Evolutionary conservation across 2,329 filamentous ascomycete genomes (phyloP).

Genomic region (Phyllosticta paracitricarpa): DNA sequence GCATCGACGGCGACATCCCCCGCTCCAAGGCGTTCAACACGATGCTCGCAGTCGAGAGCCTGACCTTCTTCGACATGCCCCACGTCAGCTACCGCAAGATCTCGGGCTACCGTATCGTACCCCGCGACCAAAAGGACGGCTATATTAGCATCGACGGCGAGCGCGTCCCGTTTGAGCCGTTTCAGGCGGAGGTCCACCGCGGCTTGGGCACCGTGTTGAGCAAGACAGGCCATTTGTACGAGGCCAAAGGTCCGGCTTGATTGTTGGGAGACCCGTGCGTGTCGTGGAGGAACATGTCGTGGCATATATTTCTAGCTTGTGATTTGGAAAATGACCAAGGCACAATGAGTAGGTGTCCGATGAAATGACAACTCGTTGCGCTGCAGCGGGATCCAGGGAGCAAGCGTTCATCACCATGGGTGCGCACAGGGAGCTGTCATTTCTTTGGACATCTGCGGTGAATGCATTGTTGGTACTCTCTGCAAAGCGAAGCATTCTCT

Average conservation of each 20-base stretch:
- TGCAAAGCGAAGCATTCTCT: too few relatives aligned
- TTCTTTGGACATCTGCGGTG: neutral
- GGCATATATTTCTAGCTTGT: neutral
- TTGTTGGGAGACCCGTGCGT: neutral
- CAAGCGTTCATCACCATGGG: too few relatives aligned
- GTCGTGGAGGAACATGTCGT: neutral
- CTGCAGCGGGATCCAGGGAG: too few relatives aligned
- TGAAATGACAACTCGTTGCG: too few relatives aligned
- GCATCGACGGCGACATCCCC: conserved; percentile 65
- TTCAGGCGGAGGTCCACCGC: conserved; percentile 81
- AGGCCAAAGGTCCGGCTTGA: conserved; percentile 34
- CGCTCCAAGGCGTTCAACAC: conserved; percentile 57
- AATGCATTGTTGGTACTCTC: neutral
- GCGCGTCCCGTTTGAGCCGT: conserved; percentile 72
- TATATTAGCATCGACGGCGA: conserved; percentile 96
- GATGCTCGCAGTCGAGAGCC: conserved; percentile 60
- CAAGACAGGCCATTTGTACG: conserved; percentile 61
- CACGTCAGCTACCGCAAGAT: conserved; percentile 77
- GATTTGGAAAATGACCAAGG: neutral
- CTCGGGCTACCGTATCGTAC: conserved; percentile 75
- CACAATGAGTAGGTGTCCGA: too few relatives aligned
- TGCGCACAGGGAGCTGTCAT: too few relatives aligned
- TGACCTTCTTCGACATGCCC: conserved; percentile 68
- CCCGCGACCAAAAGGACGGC: conserved; percentile 58
- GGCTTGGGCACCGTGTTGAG: conserved; percentile 79